A percentile compares a stretch with the other conserved stretches of the same genome.
Evolutionary conservation across 1,284 basidiomycete species (phyloP).

Genomic region (Lignosus rhinocerotis): DNA sequence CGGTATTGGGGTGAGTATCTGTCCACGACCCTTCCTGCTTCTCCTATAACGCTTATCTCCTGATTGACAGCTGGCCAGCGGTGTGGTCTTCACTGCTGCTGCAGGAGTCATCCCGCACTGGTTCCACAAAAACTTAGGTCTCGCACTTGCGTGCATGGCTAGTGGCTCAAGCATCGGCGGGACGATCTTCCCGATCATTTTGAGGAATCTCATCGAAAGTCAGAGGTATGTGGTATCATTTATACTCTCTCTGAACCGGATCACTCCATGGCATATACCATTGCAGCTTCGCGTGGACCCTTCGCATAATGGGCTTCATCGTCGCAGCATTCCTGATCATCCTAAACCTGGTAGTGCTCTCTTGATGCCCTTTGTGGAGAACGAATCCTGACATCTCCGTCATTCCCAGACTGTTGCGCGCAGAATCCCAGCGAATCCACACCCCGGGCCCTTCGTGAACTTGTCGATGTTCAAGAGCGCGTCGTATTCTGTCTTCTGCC

Average conservation of each 20-base stretch:
- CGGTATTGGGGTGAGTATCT: slow-evolving; percentile 38
- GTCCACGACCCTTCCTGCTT: slow-evolving; percentile 5
- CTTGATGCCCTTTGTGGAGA: slow-evolving; percentile 11
- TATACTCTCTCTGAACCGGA: too few species aligned
- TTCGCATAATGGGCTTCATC: slow-evolving; percentile 58
- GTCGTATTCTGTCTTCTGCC: slow-evolving; percentile 44
- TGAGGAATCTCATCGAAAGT: slow-evolving; percentile 38
- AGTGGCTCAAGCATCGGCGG: slow-evolving; percentile 47
- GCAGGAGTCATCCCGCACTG: slow-evolving; percentile 48
- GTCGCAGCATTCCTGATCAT: slow-evolving; percentile 42
- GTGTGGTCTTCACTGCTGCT: slow-evolving; percentile 46
- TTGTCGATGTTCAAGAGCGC: slow-evolving; percentile 46
- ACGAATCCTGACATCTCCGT: background rate
- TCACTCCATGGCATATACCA: background rate
- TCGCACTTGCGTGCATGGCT: slow-evolving; percentile 43
- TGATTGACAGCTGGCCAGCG: slow-evolving; percentile 22
- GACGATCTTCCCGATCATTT: slow-evolving; percentile 43
- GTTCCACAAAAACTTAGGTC: slow-evolving; percentile 42
- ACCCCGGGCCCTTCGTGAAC: slow-evolving; percentile 52
- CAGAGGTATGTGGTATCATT: slow-evolving; percentile 31
- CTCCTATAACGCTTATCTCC: background rate
- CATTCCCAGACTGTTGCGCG: slow-evolving; percentile 43
- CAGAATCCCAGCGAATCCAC: slow-evolving; percentile 49
- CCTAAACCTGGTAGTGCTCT: slow-evolving; percentile 40
- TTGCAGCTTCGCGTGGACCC: slow-evolving; percentile 59